Percentiles rank a stretch among this genome's conserved stretches.
These are phyloP conservation scores for Verbena officinalis DNA, from an alignment of 257 asterid genomes.

Conservation along the genomic window DNA sequence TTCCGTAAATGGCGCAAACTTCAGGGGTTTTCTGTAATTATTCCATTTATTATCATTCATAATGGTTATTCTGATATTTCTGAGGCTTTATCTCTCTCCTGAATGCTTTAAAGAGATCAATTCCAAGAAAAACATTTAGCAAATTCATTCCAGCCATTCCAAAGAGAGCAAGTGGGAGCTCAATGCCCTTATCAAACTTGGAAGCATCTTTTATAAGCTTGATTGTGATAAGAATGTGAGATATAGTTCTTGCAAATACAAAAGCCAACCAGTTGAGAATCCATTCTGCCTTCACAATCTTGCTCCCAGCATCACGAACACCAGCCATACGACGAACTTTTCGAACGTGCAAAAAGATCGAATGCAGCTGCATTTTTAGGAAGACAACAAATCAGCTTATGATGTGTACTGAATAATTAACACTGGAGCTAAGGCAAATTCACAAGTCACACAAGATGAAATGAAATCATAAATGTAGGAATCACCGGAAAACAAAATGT, in stretches of 20 bases:
- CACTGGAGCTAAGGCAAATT: too few relatives aligned
- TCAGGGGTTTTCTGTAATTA: too few relatives aligned
- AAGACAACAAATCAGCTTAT: not conserved
- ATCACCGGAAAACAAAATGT: too few relatives aligned
- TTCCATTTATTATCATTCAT: constrained; percentile 49
- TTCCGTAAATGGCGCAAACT: too few relatives aligned
- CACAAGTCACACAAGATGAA: not conserved
- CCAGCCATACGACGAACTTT: constrained; percentile 85
- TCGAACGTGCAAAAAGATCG: constrained; percentile 64
- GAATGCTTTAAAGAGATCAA: constrained; percentile 73
- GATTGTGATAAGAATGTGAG: constrained; percentile 75
- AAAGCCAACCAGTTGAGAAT: constrained; percentile 68
- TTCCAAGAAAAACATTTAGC: constrained; percentile 66
- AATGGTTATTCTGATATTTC: constrained; percentile 38
- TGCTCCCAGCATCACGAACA: constrained; percentile 58
- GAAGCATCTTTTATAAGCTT: constrained; percentile 75
- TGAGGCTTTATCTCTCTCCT: constrained; percentile 46
- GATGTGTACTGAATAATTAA: too few relatives aligned
- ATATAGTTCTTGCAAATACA: constrained; percentile 52
- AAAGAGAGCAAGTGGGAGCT: constrained; percentile 78
- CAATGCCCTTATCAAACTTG: constrained; percentile 72
- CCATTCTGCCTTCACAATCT: constrained; percentile 79
- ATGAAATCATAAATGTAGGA: too few relatives aligned
- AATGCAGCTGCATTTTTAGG: constrained; percentile 61
- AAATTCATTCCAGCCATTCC: constrained; percentile 96